Evolutionary conservation across 208 protist species (phyloP).

Genomic region (Trypanosoma grayi): DNA sequence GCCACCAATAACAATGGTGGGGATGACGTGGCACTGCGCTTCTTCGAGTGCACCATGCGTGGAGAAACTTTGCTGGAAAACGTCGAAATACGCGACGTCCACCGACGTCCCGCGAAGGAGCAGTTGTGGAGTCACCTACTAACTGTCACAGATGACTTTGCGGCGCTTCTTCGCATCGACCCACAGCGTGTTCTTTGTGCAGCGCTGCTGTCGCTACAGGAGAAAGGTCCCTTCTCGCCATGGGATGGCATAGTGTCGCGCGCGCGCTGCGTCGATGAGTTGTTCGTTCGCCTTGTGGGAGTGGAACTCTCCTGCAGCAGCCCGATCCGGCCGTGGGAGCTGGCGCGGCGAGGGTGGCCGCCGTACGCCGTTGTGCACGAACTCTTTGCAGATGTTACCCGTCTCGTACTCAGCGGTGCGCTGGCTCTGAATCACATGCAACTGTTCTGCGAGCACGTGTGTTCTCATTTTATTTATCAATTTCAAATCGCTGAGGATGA

Average conservation of each 20-base stretch:
- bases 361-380: constrained; percentile 41
- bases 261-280: not conserved
- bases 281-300: constrained; percentile 17
- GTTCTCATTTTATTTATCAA: constrained; percentile 47
- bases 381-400: constrained; percentile 23
- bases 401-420: constrained; percentile 21
- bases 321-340: constrained; percentile 24
- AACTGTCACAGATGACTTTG: constrained; percentile 9
- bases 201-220: constrained; percentile 38
- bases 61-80: constrained; percentile 13
- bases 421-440: constrained; percentile 9
- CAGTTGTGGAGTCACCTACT: constrained; percentile 42
- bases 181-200: constrained; percentile 30
- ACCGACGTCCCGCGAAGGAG: constrained; percentile 14
- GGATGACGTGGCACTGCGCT: constrained; percentile 5
- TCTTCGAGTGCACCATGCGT: constrained; percentile 26
- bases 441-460: constrained; percentile 33
- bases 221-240: constrained; percentile 34
- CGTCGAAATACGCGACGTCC: not conserved
- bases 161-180: constrained; percentile 33
- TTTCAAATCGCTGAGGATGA: constrained; percentile 45
- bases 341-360: constrained; percentile 45
- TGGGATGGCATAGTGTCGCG: constrained; percentile 25
- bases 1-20: constrained; percentile 9
- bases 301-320: constrained; percentile 9